phyloP scores from a whole-genome alignment of 345 rosid species.

The Citrus medica region DNA sequence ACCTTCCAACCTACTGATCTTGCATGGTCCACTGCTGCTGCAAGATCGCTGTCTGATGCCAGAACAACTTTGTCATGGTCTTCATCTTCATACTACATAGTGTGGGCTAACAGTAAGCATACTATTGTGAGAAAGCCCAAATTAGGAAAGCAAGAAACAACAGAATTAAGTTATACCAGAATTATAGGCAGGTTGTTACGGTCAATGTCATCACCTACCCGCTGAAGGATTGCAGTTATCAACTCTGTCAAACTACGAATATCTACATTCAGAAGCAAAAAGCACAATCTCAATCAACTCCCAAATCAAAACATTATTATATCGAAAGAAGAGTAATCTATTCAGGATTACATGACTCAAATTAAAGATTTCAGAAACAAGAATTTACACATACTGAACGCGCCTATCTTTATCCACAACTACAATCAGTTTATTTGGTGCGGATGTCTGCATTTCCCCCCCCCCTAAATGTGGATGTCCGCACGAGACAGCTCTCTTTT shows the following conservation, averaged over 20 bases:
- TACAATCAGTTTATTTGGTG: no score
- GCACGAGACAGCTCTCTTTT: not conserved
- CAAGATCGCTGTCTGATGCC: constrained; percentile 81
- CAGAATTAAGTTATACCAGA: constrained; percentile 48
- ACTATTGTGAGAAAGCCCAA: not conserved
- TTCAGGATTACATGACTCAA: not conserved
- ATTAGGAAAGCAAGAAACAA: not conserved
- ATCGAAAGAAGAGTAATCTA: not conserved
- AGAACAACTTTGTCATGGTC: constrained; percentile 90
- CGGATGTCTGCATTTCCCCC: no score
- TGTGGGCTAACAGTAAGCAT: constrained; percentile 15
- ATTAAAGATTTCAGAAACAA: not conserved
- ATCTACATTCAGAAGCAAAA: constrained; percentile 41
- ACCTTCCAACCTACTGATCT: constrained; percentile 93
- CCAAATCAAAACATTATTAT: not conserved
- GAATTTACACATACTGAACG: not conserved
- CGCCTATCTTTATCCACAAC: not conserved
- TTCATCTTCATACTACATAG: constrained; percentile 87
- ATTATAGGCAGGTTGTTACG: constrained; percentile 75
- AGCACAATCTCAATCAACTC: constrained; percentile 12
- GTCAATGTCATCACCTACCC: constrained; percentile 84
- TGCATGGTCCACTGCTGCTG: constrained; percentile 90
- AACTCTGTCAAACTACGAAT: constrained; percentile 73
- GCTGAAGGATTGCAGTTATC: constrained; percentile 77
- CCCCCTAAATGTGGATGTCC: no score